Percentiles rank a stretch among this genome's conserved stretches.
Evolutionary conservation across 768 basidiomycete genomes (phyloP).

Genomic region (Trametes punicea): DNA sequence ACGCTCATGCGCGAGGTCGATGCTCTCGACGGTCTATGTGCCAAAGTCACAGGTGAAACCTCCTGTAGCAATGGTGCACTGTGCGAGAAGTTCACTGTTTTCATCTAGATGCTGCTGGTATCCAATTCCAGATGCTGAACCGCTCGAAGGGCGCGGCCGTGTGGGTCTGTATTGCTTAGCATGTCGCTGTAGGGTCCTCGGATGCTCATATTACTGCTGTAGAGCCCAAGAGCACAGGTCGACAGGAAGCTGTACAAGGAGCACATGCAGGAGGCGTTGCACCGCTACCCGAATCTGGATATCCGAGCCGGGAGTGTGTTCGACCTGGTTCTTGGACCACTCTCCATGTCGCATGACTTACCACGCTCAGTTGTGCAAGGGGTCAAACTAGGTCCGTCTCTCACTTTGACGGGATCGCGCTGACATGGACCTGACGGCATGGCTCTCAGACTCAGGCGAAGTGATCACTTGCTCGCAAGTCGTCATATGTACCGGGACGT

Average conservation of each 20-base stretch:
- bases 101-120: constrained; percentile 73
- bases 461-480: constrained; percentile 74
- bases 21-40: constrained; percentile 86
- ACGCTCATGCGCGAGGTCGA: constrained; percentile 90
- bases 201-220: background rate
- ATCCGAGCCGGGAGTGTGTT: constrained; percentile 73
- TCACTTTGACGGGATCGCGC: background rate
- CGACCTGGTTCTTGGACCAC: constrained; percentile 66
- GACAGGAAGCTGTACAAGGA: constrained; percentile 81
- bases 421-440: background rate
- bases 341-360: constrained; percentile 26
- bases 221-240: constrained; percentile 90
- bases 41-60: constrained; percentile 66
- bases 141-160: constrained; percentile 84
- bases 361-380: constrained; percentile 39
- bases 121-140: constrained; percentile 86
- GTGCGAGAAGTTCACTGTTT: background rate
- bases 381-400: constrained; percentile 57
- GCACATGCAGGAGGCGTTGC: constrained; percentile 71
- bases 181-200: background rate
- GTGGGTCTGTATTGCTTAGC: constrained; percentile 79
- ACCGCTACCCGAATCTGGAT: constrained; percentile 65
- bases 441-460: constrained; percentile 62
- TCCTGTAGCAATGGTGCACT: background rate
- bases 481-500: constrained; percentile 89